Evolutionary conservation across 257 asterid genomes (phyloP), one percentile per base, ranked within the genome.

Genomic region (Craterostigma plantagineum): DNA sequence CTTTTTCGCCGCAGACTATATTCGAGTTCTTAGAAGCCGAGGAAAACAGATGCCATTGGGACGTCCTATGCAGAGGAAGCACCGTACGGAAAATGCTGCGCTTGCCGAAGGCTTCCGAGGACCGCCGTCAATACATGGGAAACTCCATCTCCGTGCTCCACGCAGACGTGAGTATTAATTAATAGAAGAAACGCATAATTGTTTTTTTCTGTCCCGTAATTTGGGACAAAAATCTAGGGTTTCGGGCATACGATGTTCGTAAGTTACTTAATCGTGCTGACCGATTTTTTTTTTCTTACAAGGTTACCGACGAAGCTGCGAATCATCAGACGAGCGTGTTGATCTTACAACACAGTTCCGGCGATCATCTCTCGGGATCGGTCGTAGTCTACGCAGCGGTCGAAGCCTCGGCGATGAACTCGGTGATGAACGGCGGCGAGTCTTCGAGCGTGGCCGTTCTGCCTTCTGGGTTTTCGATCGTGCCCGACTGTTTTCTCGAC

Each of bases 391-490:
- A 73, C 14, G 76, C 85, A 1, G 63, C 91, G 0, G 67, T 81
- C 38, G 87, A 73, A 11, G 27, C 62, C 7, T 46, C 71, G 35
- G 63, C 63, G 1, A 67, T 81, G 72, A 69, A 63, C 35, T 40
- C 43, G 34, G 79, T 68, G 51, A 61, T 81, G 76, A 57, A 33
- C 1, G 94, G 95, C 1, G 84, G 83, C 0, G 97, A 86, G 42
- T 64, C 91, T 8, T 58, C 85, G 3, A 42, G 40, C 1, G 65
- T 78, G 49, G 72, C 66, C 12, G 56, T 81, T 52, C 53, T 81
- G 45, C 93, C 97, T 4, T 78, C 95, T 0, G 97, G 97, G 11
- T 79, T 81, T 18, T 66, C 82, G 0, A 70, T 86, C 0, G 55
- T 66, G 16, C 93, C 97, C 0, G 91, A 69, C 41, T 67, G 75